A percentile compares a stretch with the other conserved stretches of the same genome.
Conservation (phyloP, 108 stramenopile species). For the Cylindrotheca fusiformis region DNA sequence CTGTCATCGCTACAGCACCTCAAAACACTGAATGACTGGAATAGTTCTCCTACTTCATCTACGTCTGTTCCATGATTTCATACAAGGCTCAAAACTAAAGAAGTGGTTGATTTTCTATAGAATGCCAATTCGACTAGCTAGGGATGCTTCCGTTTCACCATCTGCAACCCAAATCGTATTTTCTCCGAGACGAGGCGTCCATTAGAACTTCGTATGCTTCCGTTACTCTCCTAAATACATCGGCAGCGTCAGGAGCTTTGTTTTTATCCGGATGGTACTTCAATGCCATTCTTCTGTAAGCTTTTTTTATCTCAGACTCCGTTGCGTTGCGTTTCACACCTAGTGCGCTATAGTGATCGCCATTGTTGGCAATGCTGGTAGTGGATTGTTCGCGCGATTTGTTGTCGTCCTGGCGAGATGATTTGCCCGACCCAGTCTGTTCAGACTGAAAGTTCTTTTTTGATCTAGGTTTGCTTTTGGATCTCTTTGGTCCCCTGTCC, state of each 20-base stretch:
- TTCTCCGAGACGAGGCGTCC: slow-evolving; percentile 45
- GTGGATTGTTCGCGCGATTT: slow-evolving; percentile 2
- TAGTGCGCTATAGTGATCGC: slow-evolving; percentile 57
- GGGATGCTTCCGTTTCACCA: no score
- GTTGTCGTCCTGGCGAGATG: slow-evolving; percentile 14
- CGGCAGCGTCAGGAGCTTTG: slow-evolving; percentile 45
- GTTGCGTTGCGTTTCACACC: slow-evolving; percentile 49
- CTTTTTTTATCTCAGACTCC: slow-evolving; percentile 70
- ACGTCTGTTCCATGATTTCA: no score
- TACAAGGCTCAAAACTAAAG: no score
- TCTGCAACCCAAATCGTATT: slow-evolving; percentile 63
- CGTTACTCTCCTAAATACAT: slow-evolving; percentile 70
- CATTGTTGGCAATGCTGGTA: slow-evolving; percentile 3
- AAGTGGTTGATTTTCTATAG: no score
- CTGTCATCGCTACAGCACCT: no score
- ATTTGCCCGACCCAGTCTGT: neutral
- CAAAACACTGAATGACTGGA: no score
- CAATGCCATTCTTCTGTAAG: slow-evolving; percentile 61
- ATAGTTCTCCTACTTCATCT: no score
- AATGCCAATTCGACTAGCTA: no score
- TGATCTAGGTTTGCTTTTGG: slow-evolving; percentile 4
- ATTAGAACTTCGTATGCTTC: slow-evolving; percentile 73
- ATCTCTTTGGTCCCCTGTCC: slow-evolving; percentile 27
- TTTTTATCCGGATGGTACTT: slow-evolving; percentile 49
- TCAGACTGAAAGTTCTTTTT: neutral